Evolutionary conservation across 768 basidiomycete species (phyloP).

Genomic region (Leccinum longicurvipes): DNA sequence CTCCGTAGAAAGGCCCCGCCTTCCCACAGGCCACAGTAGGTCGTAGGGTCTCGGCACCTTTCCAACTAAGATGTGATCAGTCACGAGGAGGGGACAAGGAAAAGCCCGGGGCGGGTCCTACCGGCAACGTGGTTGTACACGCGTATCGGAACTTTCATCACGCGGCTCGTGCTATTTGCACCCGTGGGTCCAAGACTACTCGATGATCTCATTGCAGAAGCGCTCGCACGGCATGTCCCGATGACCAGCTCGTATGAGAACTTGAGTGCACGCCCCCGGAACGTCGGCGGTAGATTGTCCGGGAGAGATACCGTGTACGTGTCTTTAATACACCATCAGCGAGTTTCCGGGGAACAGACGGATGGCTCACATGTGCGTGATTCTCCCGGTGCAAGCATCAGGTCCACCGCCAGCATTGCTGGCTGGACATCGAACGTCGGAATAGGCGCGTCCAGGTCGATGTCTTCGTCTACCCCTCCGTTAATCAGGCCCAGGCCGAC

Average conservation of each 20-base stretch:
- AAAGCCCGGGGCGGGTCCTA: conserved; percentile 32
- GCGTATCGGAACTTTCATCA: conserved; percentile 90
- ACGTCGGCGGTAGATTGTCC: conserved; percentile 82
- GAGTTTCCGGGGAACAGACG: not conserved
- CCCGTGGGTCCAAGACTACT: conserved; percentile 34
- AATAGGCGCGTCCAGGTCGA: conserved; percentile 63
- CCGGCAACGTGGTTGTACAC: conserved; percentile 86
- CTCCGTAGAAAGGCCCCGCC: conserved; percentile 33
- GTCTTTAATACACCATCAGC: conserved; percentile 43
- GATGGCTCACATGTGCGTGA: conserved; percentile 63
- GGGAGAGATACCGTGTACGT: conserved; percentile 78
- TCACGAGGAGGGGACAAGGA: not conserved
- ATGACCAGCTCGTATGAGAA: conserved; percentile 92
- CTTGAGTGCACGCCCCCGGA: conserved; percentile 74
- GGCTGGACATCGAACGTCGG: conserved; percentile 87
- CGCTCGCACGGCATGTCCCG: conserved; percentile 71
- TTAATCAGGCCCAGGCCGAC: conserved; percentile 33
- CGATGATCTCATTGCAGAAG: conserved; percentile 27
- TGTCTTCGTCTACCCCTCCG: conserved; percentile 37
- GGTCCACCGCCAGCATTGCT: conserved; percentile 86
- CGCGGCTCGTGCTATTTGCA: conserved; percentile 56
- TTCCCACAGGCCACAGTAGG: conserved; percentile 72
- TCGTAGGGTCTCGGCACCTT: conserved; percentile 68
- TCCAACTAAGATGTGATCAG: conserved; percentile 38
- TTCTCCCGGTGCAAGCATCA: conserved; percentile 79